phyloP scores from a whole-genome alignment of 768 basidiomycete genomes.

The Russula sp. region DNA sequence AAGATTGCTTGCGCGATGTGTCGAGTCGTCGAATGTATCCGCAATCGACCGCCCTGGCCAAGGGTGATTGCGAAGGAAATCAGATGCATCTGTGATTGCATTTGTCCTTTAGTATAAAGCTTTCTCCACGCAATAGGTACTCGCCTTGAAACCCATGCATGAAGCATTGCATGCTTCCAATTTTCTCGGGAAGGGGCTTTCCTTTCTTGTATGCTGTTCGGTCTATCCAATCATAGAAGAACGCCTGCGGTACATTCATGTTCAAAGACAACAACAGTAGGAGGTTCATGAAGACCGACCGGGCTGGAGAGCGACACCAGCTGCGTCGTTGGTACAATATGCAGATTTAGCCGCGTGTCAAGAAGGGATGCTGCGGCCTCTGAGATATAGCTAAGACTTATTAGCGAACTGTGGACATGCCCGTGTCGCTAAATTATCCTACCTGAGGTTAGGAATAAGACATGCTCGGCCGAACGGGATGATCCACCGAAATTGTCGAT shows the following conservation, averaged over 20 bases:
- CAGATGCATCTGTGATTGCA: slow-evolving; percentile 61
- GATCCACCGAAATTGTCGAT: slow-evolving; percentile 83
- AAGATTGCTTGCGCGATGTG: slow-evolving; percentile 63
- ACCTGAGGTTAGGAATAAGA: slow-evolving; percentile 86
- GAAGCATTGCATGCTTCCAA: slow-evolving; percentile 88
- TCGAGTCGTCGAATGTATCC: slow-evolving; percentile 82
- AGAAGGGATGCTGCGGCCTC: slow-evolving; percentile 86
- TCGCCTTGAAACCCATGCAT: slow-evolving; percentile 74
- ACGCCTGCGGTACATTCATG: slow-evolving; percentile 45
- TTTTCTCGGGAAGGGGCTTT: slow-evolving; percentile 78
- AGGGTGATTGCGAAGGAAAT: slow-evolving; percentile 79
- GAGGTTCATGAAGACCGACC: slow-evolving; percentile 27
- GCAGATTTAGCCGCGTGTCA: slow-evolving; percentile 62
- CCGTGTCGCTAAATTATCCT: neutral
- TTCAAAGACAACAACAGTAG: neutral
- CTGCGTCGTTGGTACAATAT: slow-evolving; percentile 84
- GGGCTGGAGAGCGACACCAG: slow-evolving; percentile 78
- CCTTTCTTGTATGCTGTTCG: slow-evolving; percentile 77
- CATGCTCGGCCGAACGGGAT: slow-evolving; percentile 88
- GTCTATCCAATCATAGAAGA: slow-evolving; percentile 92
- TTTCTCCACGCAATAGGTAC: neutral
- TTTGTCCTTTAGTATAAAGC: neutral
- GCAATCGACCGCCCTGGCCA: slow-evolving; percentile 82
- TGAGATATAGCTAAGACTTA: slow-evolving; percentile 62
- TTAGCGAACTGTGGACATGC: neutral